Evolutionary conservation across 1,284 basidiomycete genomes (phyloP), one percentile per base, ranked within the genome.

Genomic region (Marasmius sp.): DNA sequence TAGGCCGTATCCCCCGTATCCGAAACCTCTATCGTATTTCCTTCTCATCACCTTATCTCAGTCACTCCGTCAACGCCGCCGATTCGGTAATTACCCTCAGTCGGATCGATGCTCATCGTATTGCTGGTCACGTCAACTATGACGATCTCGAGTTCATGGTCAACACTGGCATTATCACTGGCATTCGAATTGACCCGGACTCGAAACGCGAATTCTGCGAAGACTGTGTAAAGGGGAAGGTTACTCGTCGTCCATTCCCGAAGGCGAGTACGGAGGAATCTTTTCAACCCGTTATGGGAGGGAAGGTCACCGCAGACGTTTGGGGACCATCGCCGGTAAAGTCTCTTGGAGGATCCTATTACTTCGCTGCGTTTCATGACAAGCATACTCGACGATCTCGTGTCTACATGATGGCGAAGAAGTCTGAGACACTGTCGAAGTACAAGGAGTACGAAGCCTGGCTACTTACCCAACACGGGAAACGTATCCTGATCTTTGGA

Each of bases 151-250:
- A 59, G 14, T 57, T 64, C 9, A 71, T 75, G 63, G 67, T 79
- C 1, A 59, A 66, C 4, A 58, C 68, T 1, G 72, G 71, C 1
- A 57, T 68, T 16, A 64, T 77, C 8, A 65, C 59, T 3, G 74
- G 76, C 0, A 64, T 79, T 2, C 63, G 71, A 8, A 64, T 79
- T 11, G 67, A 74, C 56, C 49, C 41, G 11, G 62, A 59, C 36
- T 69, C 61, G 1, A 64, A 68, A 51, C 59, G 61, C 3, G 61
- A 64, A 38, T 70, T 71, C 57, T 81, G 79, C 50, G 66, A 71
- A 6, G 60, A 70, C 0, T 81, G 79, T 58, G 63, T 70, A 0
- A 65, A 74, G 33, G 77, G 71, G 0, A 80, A 80, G 57, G 69
- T 71, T 1, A 62, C 68, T 0, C 67, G 67, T 1, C 61, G 63